A percentile compares a stretch with the other conserved stretches of the same genome.
phyloP scores from a whole-genome alignment of 495 filamentous ascomycete species.

The Penicillium ochrochloron region DNA sequence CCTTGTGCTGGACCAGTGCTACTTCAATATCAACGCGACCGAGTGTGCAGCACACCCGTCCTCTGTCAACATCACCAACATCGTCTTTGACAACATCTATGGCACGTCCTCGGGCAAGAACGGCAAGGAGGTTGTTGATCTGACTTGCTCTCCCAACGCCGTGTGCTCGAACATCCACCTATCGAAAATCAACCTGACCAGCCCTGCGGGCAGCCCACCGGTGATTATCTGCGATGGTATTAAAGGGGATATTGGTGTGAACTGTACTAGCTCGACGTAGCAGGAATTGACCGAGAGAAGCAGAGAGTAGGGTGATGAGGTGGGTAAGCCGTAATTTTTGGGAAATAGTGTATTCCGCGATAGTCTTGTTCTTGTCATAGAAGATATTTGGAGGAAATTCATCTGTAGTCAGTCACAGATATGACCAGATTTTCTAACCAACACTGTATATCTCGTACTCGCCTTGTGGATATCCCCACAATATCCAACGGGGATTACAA shows the following conservation, averaged over 20 bases:
- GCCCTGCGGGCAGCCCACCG: slow-evolving; percentile 49
- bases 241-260: slow-evolving; percentile 52
- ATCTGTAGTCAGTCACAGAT: not conserved
- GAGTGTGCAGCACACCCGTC: slow-evolving; percentile 57
- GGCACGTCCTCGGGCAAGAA: slow-evolving; percentile 56
- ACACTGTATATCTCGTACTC: not conserved
- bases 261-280: slow-evolving; percentile 35
- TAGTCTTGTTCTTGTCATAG: not conserved
- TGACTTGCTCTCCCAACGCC: slow-evolving; percentile 58
- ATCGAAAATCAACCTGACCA: slow-evolving; percentile 54
- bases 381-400: not conserved
- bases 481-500: not conserved
- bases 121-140: slow-evolving; percentile 51
- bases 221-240: slow-evolving; percentile 59
- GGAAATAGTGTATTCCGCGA: not conserved
- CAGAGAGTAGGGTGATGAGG: not conserved
- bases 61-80: slow-evolving; percentile 58
- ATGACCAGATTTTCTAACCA: not conserved
- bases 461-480: slow-evolving; percentile 7
- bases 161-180: slow-evolving; percentile 58
- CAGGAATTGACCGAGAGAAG: not conserved
- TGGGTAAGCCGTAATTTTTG: not conserved
- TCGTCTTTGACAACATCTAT: slow-evolving; percentile 59
- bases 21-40: slow-evolving; percentile 57
- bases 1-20: slow-evolving; percentile 60